Evolutionary conservation across 2,329 filamentous ascomycete genomes (phyloP).

Genomic region (Penicillium sp.): DNA sequence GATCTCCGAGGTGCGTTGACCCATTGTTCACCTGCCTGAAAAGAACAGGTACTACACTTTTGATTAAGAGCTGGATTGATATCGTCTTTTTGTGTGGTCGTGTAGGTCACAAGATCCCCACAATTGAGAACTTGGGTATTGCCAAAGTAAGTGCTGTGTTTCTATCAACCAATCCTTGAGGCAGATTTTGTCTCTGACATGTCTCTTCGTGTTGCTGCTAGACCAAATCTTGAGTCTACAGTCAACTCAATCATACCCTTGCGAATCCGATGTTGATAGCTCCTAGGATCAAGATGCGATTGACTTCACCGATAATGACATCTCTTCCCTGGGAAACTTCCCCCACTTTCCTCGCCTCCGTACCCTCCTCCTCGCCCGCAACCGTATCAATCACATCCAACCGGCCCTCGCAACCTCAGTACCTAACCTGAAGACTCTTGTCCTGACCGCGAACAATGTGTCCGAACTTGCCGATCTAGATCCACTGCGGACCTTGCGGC

Average conservation of each 20-base stretch:
- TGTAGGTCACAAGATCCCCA: conserved; percentile 95
- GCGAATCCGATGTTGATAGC: conserved; percentile 4
- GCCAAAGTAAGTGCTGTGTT: conserved; percentile 67
- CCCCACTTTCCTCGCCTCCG: conserved; percentile 84
- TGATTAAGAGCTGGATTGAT: conserved; percentile 73
- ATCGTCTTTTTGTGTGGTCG: conserved; percentile 54
- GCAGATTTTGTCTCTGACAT: neutral
- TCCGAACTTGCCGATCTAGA: conserved; percentile 84
- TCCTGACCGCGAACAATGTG: conserved; percentile 80
- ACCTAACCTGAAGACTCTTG: conserved; percentile 77
- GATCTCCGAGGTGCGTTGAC: conserved; percentile 91
- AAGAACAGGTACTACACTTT: conserved; percentile 83
- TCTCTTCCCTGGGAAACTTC: conserved; percentile 85
- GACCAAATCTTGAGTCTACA: neutral
- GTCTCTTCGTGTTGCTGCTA: neutral
- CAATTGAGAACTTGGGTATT: conserved; percentile 95
- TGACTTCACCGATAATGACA: conserved; percentile 98
- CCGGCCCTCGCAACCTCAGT: conserved; percentile 69
- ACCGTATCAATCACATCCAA: conserved; percentile 81
- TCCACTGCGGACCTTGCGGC: conserved; percentile 65
- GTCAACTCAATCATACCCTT: neutral
- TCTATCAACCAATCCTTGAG: neutral
- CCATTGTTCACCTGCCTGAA: conserved; percentile 53
- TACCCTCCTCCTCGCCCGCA: conserved; percentile 84
- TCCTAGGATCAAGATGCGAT: conserved; percentile 89